Evolutionary conservation across 2,329 filamentous ascomycete species (phyloP), one percentile per base, ranked within the genome.

Genomic region (Lachnellula occidentalis): DNA sequence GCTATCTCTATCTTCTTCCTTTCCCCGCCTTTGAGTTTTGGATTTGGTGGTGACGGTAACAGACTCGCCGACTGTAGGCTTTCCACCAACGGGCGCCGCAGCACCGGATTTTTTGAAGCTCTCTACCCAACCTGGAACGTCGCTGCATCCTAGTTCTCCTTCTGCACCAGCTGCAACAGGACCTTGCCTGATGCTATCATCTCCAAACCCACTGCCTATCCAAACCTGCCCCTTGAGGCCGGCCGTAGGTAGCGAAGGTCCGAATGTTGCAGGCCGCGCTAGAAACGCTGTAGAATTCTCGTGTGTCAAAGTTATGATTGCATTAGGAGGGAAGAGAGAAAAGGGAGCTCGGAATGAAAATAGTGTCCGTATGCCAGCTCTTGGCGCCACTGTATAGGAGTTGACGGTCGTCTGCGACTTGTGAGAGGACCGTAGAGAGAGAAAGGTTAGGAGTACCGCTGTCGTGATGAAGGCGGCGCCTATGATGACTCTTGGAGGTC

Each of bases 211-310:
- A 66, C 86, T 92, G 4, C 92, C 92, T 53, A 96, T 88, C 92
- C 92, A 97, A 50, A 99, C 76, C 68, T 92, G 88, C 15, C 91
- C 92, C 67, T 89, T 95, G 60, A 97, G 73, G 24, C 94, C 92
- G 55, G 81, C 83, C 12, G 77, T 71, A 0, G 88, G 88, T 39
- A 99, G 75, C 39, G 81, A 74, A 4, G 94, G 90, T 0, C 94
- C 94, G 73, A 97, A 99, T 39, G 90, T 92, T 51, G 94, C 94
- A 56, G 94, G 94, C 48, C 94, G 81, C 43, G 94, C 92, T 53
- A 95, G 79, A 74, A 99, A 99, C 64, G 95, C 95, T 12, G 94
- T 99, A 63, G 90, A 96, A 72, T 99, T 99, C 73, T 99, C 94
- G 72, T 97, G 91, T 67, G 92, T 96, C 58, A 99, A 80, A 71